Percentiles rank a stretch among this genome's conserved stretches.
These are phyloP conservation scores for Curvularia verruculosa DNA, from an alignment of 2,329 filamentous ascomycete species.

Conservation along the genomic window DNA sequence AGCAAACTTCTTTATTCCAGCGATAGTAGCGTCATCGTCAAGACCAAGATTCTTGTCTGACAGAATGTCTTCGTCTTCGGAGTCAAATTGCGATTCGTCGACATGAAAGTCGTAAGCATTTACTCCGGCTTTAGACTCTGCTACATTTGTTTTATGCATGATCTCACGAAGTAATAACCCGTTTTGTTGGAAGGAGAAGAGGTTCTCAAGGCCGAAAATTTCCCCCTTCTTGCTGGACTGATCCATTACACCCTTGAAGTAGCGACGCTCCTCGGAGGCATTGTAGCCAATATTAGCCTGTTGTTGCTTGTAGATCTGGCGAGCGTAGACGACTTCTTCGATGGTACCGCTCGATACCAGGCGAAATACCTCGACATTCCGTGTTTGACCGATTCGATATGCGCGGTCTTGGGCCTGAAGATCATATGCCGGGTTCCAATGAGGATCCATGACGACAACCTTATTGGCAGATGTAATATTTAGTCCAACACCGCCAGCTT, in stretches of 20 bases:
- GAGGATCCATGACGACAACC: constrained; percentile 94
- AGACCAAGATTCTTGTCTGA: constrained; percentile 37
- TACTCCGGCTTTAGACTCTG: constrained; percentile 87
- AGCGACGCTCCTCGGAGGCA: constrained; percentile 87
- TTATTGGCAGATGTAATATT: constrained; percentile 99
- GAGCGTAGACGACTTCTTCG: constrained; percentile 94
- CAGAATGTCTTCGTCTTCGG: constrained; percentile 35
- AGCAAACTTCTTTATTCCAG: constrained; percentile 65
- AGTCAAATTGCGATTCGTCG: constrained; percentile 37
- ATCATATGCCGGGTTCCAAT: constrained; percentile 96
- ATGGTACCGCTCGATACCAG: constrained; percentile 90
- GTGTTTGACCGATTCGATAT: constrained; percentile 89
- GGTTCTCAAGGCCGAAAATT: constrained; percentile 87
- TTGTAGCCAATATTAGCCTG: constrained; percentile 98
- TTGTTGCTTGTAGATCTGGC: constrained; percentile 98
- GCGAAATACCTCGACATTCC: constrained; percentile 94
- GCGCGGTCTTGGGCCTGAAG: constrained; percentile 95
- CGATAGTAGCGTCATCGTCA: constrained; percentile 46
- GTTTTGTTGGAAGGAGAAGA: constrained; percentile 81
- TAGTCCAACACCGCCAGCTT: constrained; percentile 88
- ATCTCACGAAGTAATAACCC: constrained; percentile 89
- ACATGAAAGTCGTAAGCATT: constrained; percentile 75
- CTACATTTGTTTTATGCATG: constrained; percentile 97
- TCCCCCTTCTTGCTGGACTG: constrained; percentile 83
- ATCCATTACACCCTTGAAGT: constrained; percentile 94